A percentile compares a stretch with the other conserved stretches of the same genome.
These are phyloP conservation scores for Yarrowia osloensis DNA, from an alignment of 805 yeast genomes.

Conservation along the genomic window DNA sequence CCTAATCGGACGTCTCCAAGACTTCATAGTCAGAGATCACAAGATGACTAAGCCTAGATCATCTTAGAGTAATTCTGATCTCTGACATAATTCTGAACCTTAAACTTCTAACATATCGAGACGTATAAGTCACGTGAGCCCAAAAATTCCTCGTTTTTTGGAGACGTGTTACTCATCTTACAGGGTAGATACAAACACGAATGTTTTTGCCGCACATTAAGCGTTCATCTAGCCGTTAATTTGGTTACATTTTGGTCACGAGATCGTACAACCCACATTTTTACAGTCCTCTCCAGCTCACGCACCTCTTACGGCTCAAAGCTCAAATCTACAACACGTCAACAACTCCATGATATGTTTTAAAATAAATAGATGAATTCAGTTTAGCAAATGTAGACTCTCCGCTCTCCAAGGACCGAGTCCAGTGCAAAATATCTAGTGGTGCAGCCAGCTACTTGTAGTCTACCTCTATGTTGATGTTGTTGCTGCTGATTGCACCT, in stretches of 20 bases:
- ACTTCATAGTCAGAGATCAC: too few species aligned
- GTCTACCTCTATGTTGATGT: conserved; percentile 24
- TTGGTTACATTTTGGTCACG: too few species aligned
- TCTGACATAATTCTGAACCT: background rate
- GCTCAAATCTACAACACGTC: background rate
- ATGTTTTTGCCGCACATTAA: background rate
- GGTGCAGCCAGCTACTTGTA: conserved; percentile 3
- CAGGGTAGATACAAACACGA: background rate
- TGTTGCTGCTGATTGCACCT: conserved; percentile 5
- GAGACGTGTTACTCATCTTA: background rate
- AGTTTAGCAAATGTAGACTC: conserved; percentile 24
- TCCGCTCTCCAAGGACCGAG: conserved; percentile 1
- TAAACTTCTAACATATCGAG: background rate
- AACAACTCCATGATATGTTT: conserved; percentile 5
- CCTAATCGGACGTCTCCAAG: too few species aligned
- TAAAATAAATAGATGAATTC: conserved; percentile 12
- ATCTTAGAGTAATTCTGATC: too few species aligned
- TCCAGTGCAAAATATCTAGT: conserved; percentile 8
- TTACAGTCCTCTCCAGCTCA: too few species aligned
- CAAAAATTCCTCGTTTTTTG: too few species aligned
- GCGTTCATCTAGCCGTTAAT: too few species aligned
- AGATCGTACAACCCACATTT: too few species aligned
- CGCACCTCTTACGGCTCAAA: too few species aligned
- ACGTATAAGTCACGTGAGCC: background rate
- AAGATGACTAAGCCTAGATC: too few species aligned